phyloP scores from a whole-genome alignment of 305 asterid genomes.

The Fraxinus dipetala region DNA sequence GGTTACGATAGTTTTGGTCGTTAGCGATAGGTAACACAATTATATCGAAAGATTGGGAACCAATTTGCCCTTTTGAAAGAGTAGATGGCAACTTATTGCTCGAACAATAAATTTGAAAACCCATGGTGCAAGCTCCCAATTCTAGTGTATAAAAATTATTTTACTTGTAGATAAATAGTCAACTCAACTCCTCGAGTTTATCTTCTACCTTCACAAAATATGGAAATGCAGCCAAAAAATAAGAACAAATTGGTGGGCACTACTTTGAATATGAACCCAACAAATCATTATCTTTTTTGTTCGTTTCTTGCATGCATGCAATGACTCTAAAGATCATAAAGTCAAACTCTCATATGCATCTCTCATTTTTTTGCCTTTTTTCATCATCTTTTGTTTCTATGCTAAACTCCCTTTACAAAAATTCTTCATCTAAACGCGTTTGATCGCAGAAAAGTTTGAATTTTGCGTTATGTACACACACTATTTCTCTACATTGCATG shows the following conservation, averaged over 20 bases:
- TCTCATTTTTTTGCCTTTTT: background rate
- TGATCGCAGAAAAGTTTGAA: constrained; percentile 25
- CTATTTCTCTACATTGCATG: background rate
- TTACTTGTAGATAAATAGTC: background rate
- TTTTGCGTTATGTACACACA: background rate
- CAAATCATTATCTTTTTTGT: background rate
- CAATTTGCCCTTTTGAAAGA: background rate
- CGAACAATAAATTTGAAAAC: background rate
- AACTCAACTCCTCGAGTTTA: background rate
- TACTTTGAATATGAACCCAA: background rate
- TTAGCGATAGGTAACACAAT: background rate
- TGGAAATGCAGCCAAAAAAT: background rate
- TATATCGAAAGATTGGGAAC: background rate
- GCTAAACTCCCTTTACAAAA: background rate
- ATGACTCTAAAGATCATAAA: background rate
- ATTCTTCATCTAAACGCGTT: constrained; percentile 25
- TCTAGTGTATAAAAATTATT: background rate
- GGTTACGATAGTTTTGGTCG: background rate
- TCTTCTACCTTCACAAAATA: background rate
- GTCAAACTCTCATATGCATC: background rate
- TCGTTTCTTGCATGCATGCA: constrained; percentile 15
- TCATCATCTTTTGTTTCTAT: background rate
- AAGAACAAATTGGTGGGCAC: background rate
- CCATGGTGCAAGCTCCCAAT: background rate
- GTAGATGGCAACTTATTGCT: background rate